phyloP scores from a whole-genome alignment of 306 rosid genomes.

The Hippophae gyantsensis region DNA sequence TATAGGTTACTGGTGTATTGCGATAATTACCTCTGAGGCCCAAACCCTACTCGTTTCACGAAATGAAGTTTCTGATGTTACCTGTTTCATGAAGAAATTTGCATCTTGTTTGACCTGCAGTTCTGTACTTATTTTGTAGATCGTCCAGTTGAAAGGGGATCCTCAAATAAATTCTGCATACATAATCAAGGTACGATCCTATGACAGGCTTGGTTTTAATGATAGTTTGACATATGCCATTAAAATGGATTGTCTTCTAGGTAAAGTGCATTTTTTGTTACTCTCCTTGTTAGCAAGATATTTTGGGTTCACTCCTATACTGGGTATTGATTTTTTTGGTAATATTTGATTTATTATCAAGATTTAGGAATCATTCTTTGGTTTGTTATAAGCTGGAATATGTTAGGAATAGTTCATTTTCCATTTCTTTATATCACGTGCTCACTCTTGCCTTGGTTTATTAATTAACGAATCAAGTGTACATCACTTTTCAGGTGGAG shows the following conservation, averaged over 20 bases:
- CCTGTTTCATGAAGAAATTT: constrained; percentile 38
- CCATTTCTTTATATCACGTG: neutral
- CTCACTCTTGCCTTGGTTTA: constrained; percentile 5
- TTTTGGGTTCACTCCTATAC: neutral
- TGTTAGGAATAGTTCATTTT: no score
- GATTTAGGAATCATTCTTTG: no score
- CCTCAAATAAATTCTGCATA: constrained; percentile 55
- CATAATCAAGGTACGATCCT: constrained; percentile 61
- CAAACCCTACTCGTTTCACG: neutral
- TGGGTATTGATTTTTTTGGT: no score
- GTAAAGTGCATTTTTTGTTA: neutral
- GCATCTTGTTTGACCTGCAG: constrained; percentile 75
- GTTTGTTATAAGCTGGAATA: no score
- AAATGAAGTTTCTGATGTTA: no score
- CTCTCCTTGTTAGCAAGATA: constrained; percentile 8
- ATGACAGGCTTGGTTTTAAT: constrained; percentile 13
- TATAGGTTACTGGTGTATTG: no score
- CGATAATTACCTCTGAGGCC: neutral
- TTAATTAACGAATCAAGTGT: neutral
- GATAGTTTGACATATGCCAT: constrained; percentile 2
- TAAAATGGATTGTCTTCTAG: neutral
- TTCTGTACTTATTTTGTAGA: constrained; percentile 89
- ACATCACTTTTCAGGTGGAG: constrained; percentile 54
- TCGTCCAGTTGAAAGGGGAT: constrained; percentile 47
- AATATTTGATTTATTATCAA: no score